A percentile compares a stretch with the other conserved stretches of the same genome.
Conservation (phyloP, 2,329 filamentous ascomycete genomes). For the Aspergillus luchuensis region DNA sequence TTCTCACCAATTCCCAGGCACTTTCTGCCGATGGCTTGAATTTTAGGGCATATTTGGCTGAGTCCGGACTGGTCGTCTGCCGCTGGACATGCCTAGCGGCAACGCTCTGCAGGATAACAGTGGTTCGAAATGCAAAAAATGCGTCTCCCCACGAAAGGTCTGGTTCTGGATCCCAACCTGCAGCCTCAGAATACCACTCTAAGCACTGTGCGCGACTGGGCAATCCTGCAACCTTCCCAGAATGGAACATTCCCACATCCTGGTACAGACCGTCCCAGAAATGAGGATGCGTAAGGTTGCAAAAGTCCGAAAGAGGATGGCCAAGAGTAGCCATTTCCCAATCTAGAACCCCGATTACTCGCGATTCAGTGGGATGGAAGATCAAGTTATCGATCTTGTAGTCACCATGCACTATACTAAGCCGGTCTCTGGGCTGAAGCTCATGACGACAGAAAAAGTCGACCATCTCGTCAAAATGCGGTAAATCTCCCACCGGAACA, state of each 20-base stretch:
- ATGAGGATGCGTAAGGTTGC: not conserved
- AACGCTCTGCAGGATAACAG: not conserved
- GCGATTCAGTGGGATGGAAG: conserved; percentile 9
- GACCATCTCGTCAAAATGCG: not conserved
- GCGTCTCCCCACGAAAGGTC: not conserved
- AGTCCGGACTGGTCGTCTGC: too few species aligned
- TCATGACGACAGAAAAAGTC: not conserved
- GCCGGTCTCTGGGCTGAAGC: not conserved
- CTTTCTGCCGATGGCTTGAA: too few species aligned
- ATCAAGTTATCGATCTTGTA: conserved; percentile 12
- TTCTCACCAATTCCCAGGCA: too few species aligned
- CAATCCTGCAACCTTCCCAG: too few species aligned
- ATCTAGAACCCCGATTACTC: conserved; percentile 4
- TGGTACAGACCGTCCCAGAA: not conserved
- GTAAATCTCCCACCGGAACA: not conserved
- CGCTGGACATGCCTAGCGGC: not conserved
- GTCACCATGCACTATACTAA: conserved; percentile 8
- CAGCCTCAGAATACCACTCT: not conserved
- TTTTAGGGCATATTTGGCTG: too few species aligned
- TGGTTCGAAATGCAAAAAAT: not conserved
- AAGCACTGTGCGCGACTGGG: not conserved
- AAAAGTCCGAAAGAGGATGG: conserved; percentile 6
- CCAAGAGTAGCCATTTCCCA: conserved; percentile 12
- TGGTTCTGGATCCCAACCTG: not conserved
- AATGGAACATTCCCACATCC: too few species aligned